Percentiles rank a stretch among this genome's conserved stretches.
These are phyloP conservation scores for Lentinula sp. DNA, from an alignment of 768 basidiomycete genomes.

Conservation along the genomic window DNA sequence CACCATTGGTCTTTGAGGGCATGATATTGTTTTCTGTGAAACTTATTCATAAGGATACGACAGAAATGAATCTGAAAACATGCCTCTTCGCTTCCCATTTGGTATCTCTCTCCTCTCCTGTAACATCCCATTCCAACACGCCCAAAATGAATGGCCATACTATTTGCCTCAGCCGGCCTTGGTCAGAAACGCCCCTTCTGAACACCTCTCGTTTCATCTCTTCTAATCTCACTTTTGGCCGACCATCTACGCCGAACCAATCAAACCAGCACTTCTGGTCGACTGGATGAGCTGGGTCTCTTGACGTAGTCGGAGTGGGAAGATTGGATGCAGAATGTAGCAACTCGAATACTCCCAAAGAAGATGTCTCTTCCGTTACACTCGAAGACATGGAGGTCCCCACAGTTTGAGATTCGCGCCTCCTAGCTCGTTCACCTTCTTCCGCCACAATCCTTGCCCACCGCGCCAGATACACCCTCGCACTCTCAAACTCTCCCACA, in stretches of 20 bases:
- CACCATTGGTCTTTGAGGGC: slow-evolving; percentile 77
- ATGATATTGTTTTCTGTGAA: slow-evolving; percentile 58
- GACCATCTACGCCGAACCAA: slow-evolving; percentile 76
- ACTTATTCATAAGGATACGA: slow-evolving; percentile 2
- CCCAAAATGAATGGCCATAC: slow-evolving; percentile 92
- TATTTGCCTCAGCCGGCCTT: slow-evolving; percentile 54
- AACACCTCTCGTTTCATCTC: slow-evolving; percentile 79
- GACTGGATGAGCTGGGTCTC: slow-evolving; percentile 75
- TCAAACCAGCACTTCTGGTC: slow-evolving; percentile 64
- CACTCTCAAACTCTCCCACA: slow-evolving; percentile 94
- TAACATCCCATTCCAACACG: slow-evolving; percentile 76
- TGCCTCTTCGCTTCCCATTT: slow-evolving; percentile 65
- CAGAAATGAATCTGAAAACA: slow-evolving; percentile 10
- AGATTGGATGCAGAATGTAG: slow-evolving; percentile 74
- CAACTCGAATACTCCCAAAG: slow-evolving; percentile 84
- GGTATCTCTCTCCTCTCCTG: slow-evolving; percentile 49
- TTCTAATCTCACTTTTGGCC: slow-evolving; percentile 56
- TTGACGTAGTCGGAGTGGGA: slow-evolving; percentile 76
- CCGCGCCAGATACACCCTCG: slow-evolving; percentile 89
- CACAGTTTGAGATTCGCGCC: slow-evolving; percentile 69
- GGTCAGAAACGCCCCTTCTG: slow-evolving; percentile 57
- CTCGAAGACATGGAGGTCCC: slow-evolving; percentile 44
- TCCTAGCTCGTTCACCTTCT: slow-evolving; percentile 88
- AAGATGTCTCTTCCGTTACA: slow-evolving; percentile 58
- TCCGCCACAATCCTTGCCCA: slow-evolving; percentile 98